phyloP scores from a whole-genome alignment of 179 eudicot genomes.

The Heliamphora pulchella region DNA sequence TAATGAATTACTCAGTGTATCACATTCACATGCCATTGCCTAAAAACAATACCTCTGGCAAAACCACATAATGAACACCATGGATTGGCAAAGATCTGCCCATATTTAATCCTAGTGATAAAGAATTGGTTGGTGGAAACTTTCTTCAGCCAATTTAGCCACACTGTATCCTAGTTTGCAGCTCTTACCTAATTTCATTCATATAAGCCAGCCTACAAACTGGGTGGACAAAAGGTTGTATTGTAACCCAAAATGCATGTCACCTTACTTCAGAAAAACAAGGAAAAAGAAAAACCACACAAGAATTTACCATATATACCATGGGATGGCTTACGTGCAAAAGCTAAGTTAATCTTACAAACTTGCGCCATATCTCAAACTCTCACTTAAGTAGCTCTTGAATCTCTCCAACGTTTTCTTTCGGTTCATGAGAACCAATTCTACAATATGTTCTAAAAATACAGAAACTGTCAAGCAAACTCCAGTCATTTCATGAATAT shows the following conservation, averaged over 20 bases:
- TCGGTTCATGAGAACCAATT: not conserved
- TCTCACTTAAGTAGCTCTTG: not conserved
- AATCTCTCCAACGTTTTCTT: not conserved
- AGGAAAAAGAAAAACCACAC: too few species aligned
- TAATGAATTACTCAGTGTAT: not conserved
- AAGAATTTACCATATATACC: too few species aligned
- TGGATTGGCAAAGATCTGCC: not conserved
- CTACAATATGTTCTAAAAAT: not conserved
- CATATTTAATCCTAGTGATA: not conserved
- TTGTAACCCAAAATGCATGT: too few species aligned
- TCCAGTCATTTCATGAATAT: not conserved
- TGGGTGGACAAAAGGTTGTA: too few species aligned
- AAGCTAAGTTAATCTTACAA: too few species aligned
- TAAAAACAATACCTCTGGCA: not conserved
- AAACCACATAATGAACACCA: not conserved
- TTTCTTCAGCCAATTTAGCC: conserved; percentile 1
- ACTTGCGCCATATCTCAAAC: not conserved
- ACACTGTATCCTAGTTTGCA: not conserved
- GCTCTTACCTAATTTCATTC: not conserved
- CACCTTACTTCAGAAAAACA: too few species aligned
- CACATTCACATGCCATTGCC: not conserved
- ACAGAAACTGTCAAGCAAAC: not conserved
- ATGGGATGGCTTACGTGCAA: too few species aligned
- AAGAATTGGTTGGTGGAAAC: not conserved
- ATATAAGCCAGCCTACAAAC: not conserved